These are phyloP conservation scores for Chaetomium fimeti DNA, from an alignment of 495 filamentous ascomycete genomes.

Conservation along the genomic window DNA sequence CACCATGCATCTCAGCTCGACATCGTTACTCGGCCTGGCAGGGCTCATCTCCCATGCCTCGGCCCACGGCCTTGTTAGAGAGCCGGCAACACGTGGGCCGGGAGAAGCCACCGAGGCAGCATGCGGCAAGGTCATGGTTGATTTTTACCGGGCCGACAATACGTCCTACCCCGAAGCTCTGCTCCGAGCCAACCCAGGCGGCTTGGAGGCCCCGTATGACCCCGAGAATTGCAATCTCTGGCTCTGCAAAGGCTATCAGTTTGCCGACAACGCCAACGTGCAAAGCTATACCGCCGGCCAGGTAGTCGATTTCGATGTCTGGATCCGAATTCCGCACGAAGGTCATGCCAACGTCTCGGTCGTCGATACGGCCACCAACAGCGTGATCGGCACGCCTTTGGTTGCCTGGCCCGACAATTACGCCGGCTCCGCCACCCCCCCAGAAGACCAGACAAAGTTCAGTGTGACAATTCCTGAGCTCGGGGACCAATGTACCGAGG, in stretches of 20 bases:
- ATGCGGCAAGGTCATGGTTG: constrained; percentile 62
- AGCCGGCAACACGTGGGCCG: constrained; percentile 58
- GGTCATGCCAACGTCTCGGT: constrained; percentile 70
- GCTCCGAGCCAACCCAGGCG: constrained; percentile 53
- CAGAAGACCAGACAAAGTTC: constrained; percentile 61
- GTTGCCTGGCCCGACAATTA: constrained; percentile 54
- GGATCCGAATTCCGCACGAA: constrained; percentile 62
- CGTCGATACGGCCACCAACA: constrained; percentile 60
- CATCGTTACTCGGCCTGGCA: constrained; percentile 39
- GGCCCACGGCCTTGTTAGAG: constrained; percentile 62
- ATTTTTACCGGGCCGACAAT: constrained; percentile 61
- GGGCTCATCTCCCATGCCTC: constrained; percentile 53
- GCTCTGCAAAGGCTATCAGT: constrained; percentile 72
- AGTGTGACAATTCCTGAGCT: constrained; percentile 64
- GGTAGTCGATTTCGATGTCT: constrained; percentile 57
- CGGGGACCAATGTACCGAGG: constrained; percentile 54
- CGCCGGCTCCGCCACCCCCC: constrained; percentile 54
- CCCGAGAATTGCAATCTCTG: constrained; percentile 60
- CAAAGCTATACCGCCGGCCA: constrained; percentile 61
- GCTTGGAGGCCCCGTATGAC: constrained; percentile 57
- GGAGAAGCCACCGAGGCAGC: constrained; percentile 58
- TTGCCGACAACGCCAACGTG: constrained; percentile 67
- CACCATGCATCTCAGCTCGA: constrained; percentile 23
- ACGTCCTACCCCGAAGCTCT: constrained; percentile 68
- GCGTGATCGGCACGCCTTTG: constrained; percentile 55